A percentile compares a stretch with the other conserved stretches of the same genome.
Conservation (phyloP, 768 basidiomycete species). For the Cystobasidium onofrii region DNA sequence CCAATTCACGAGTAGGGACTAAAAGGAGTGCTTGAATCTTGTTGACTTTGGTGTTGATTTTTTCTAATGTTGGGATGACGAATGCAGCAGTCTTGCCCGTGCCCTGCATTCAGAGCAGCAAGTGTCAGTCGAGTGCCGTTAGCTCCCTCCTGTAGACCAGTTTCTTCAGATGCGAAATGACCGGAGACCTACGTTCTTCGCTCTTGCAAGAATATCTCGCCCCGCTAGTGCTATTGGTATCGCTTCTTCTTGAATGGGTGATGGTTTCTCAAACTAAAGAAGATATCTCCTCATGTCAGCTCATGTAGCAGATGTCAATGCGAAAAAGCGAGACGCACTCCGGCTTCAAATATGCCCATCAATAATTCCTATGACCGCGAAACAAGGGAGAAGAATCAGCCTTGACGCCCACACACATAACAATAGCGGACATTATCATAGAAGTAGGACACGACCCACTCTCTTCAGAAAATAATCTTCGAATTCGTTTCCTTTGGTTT, state of each 20-base stretch:
- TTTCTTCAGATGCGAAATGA: background rate
- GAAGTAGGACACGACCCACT: too few relatives aligned
- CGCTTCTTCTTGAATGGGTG: slow-evolving; percentile 97
- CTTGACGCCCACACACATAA: too few relatives aligned
- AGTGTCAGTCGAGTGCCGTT: too few relatives aligned
- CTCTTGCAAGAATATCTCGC: slow-evolving; percentile 87
- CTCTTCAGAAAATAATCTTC: slow-evolving; percentile 51
- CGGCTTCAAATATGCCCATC: slow-evolving; percentile 99
- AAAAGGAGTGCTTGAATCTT: slow-evolving; percentile 95
- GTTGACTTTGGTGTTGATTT: slow-evolving; percentile 68
- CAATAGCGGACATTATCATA: too few relatives aligned
- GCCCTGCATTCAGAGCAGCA: slow-evolving; percentile 47
- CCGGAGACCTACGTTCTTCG: slow-evolving; percentile 52
- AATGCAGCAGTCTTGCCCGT: slow-evolving; percentile 99
- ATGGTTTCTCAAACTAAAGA: slow-evolving; percentile 70
- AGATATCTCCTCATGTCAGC: background rate
- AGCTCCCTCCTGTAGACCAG: too few relatives aligned
- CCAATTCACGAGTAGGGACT: slow-evolving; percentile 96
- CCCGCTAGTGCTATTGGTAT: slow-evolving; percentile 47
- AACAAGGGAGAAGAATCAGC: slow-evolving; percentile 52
- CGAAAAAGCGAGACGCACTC: slow-evolving; percentile 45
- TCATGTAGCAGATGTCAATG: background rate
- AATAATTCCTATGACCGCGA: slow-evolving; percentile 86
- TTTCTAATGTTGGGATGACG: slow-evolving; percentile 92
- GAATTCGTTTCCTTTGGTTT: slow-evolving; percentile 86